These are phyloP conservation scores for Diaporthe capsici DNA, from an alignment of 2,329 filamentous ascomycete species.

Conservation along the genomic window DNA sequence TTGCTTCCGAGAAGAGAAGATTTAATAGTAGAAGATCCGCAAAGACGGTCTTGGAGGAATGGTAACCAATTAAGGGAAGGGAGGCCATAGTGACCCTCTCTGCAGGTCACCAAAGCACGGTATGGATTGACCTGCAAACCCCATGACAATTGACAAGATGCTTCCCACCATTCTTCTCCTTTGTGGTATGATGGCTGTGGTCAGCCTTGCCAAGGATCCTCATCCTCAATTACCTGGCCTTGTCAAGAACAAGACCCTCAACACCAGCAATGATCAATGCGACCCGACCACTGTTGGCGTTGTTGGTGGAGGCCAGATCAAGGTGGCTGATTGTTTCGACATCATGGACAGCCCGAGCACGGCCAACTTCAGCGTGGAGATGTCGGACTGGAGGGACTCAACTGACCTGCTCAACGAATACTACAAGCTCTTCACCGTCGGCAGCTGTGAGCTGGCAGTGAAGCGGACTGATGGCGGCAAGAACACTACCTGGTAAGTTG, in stretches of 20 bases:
- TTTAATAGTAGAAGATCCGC: too few species aligned
- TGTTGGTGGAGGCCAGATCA: neutral
- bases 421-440: conserved; percentile 9
- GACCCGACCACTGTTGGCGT: neutral
- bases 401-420: neutral
- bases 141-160: neutral
- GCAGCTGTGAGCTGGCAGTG: conserved; percentile 19
- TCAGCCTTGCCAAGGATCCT: neutral
- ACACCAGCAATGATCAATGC: neutral
- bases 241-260: neutral
- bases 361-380: conserved; percentile 13
- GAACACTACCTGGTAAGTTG: neutral
- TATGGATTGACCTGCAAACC: neutral
- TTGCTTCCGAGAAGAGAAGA: too few species aligned
- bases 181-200: neutral
- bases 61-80: too few species aligned
- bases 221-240: neutral
- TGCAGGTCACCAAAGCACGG: too few species aligned
- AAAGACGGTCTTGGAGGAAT: too few species aligned
- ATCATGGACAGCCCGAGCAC: neutral
- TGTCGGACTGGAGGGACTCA: conserved; percentile 1
- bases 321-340: conserved; percentile 1
- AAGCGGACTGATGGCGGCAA: conserved; percentile 6
- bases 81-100: too few species aligned
- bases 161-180: conserved; percentile 7